Base-by-base conservation (phyloP, 2,329 filamentous ascomycete genomes). In the Zasmidium citrigriseum region DNA sequence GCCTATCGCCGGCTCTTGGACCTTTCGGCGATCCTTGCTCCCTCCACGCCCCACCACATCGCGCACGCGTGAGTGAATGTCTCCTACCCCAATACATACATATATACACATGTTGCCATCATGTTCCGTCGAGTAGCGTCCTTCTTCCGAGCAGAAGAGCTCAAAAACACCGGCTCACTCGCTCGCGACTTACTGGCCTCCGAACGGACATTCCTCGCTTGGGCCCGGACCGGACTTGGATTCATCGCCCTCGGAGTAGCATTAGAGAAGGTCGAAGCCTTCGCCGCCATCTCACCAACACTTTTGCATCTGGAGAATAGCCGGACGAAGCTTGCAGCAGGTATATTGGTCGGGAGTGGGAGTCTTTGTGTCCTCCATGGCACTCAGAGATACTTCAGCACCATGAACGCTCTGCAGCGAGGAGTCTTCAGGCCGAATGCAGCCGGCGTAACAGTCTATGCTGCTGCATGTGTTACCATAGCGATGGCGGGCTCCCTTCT, bases 121-220 rank as follows among this genome's bases (percentile, higher is more conserved):
- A 64, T 67, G 61, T 63, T 65, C 38, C 45, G 58, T 44, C 64
- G 62, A 47, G 46, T 65, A 29, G 22, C 55, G n/a, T 58, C 54
- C 12, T 51, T 61, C 45, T 52, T 66, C 45, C 61, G 55, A 23
- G 52, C 62, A 9, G 58, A 61, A 25, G 61, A 65, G 12, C 50
- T 70, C 66, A 71, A 76, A 56, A 82, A 82, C 69, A 80, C 77
- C 9, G 80, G 80, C 55, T 80, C 76, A 12, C 73, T 79, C 24
- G 80, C 80, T 10, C 77, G 80, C 45, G 82, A 84, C 64, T 79
- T 83, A 58, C 79, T 83, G 29, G 82, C 82, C 20, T 79, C 78
- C 46, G 82, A 84, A 66, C 77, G 81, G 11, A 84, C 79, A 2
- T 82, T 81, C 64, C 75, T 83, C 20, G 78, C 80, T 25, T 83